These are phyloP conservation scores for Pythium rhizo-oryzae DNA, from an alignment of 352 stramenopile species.

Conservation along the genomic window DNA sequence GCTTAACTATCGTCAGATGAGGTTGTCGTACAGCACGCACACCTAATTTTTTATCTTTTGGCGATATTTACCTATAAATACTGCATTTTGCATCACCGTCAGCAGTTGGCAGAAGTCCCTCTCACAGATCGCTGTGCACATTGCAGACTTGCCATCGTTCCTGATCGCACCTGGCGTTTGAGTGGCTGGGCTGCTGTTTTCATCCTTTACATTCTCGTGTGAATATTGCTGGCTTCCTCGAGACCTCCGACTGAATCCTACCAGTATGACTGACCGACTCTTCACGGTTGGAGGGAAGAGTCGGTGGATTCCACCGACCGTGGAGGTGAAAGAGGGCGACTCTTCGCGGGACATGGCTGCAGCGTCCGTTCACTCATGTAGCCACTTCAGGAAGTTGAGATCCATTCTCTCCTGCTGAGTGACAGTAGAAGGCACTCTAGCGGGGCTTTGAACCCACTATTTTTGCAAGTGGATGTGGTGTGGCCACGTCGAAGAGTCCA, in stretches of 20 bases:
- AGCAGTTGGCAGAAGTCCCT: not conserved
- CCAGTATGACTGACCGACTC: no score
- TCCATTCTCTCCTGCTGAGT: not conserved
- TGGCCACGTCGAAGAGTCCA: not conserved
- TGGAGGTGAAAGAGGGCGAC: not conserved
- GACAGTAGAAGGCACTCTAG: not conserved
- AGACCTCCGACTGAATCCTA: no score
- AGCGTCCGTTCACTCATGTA: not conserved
- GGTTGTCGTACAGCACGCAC: slow-evolving; percentile 58
- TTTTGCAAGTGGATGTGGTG: slow-evolving; percentile 2
- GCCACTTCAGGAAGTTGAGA: not conserved
- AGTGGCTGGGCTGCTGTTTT: no score
- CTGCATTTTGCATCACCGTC: slow-evolving; percentile 20
- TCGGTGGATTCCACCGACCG: no score
- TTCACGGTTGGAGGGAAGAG: no score
- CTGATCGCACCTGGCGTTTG: no score
- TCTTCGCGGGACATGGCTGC: not conserved
- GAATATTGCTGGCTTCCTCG: no score
- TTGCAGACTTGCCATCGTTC: no score
- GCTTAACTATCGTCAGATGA: slow-evolving; percentile 69
- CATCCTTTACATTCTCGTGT: no score
- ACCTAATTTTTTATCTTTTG: slow-evolving; percentile 62
- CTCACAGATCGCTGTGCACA: no score
- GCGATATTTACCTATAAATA: slow-evolving; percentile 58
- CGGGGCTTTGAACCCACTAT: slow-evolving; percentile 13